Percentiles rank a stretch among this genome's conserved stretches.
phyloP scores from a whole-genome alignment of 345 rosid species.

The Aurinia saxatilis region DNA sequence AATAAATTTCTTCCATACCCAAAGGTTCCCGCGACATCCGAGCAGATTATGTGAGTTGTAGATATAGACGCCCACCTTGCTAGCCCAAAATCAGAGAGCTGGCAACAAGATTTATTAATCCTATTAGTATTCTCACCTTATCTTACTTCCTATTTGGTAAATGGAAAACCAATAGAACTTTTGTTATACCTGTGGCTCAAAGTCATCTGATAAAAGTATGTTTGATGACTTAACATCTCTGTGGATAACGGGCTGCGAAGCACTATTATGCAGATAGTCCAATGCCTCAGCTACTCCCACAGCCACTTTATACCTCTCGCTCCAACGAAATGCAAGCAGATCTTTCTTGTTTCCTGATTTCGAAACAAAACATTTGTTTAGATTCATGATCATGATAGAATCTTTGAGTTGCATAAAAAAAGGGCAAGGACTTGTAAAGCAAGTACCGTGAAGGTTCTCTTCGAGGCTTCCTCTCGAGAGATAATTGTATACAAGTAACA shows the following conservation, averaged over 20 bases:
- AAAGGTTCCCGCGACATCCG: constrained; percentile 91
- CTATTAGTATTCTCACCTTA: neutral
- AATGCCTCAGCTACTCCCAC: constrained; percentile 89
- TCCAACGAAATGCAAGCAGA: constrained; percentile 58
- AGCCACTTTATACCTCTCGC: constrained; percentile 75
- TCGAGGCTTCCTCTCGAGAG: constrained; percentile 91
- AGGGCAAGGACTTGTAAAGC: neutral
- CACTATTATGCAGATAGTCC: constrained; percentile 63
- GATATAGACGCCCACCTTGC: constrained; percentile 68
- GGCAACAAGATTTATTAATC: constrained; percentile 5
- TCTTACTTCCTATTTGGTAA: neutral
- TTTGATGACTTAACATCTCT: constrained; percentile 97
- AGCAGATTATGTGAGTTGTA: constrained; percentile 54
- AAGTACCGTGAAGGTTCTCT: constrained; percentile 88
- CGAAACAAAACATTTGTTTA: constrained; percentile 1
- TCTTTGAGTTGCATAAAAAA: neutral
- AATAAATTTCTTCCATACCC: constrained; percentile 45
- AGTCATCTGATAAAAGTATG: constrained; percentile 71
- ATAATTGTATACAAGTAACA: constrained; percentile 76
- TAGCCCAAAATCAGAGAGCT: constrained; percentile 97
- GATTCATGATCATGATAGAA: neutral
- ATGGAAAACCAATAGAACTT: neutral
- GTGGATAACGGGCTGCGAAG: constrained; percentile 65
- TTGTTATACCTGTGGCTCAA: constrained; percentile 80
- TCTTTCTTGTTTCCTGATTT: constrained; percentile 58